phyloP scores from a whole-genome alignment of 2,329 filamentous ascomycete genomes.

The Helminthosporium solani region DNA sequence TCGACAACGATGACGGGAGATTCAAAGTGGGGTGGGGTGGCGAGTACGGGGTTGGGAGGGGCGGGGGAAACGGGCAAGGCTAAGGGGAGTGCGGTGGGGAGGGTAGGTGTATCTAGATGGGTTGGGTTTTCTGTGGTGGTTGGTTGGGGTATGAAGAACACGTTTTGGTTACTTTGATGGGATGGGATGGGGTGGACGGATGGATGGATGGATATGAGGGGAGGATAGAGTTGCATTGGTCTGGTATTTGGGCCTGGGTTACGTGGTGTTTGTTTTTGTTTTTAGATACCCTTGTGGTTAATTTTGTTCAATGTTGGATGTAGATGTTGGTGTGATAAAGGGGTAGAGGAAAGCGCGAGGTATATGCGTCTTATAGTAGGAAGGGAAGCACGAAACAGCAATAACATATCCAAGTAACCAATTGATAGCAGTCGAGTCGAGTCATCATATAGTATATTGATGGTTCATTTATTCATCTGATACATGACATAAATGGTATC shows the following conservation, averaged over 20 bases:
- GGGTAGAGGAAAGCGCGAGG: no score
- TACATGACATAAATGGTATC: conserved; percentile 20
- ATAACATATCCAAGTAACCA: no score
- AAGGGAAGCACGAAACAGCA: no score
- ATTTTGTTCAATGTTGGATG: no score
- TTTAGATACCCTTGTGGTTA: neutral
- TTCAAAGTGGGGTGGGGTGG: neutral
- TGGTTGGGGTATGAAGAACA: neutral
- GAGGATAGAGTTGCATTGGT: neutral
- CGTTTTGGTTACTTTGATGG: neutral
- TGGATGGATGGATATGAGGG: neutral
- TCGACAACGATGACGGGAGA: no score
- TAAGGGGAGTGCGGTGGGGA: neutral
- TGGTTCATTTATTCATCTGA: neutral
- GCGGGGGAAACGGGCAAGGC: neutral
- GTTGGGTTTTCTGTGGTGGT: neutral
- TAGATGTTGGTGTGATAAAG: no score
- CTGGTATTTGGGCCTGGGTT: neutral
- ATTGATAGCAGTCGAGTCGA: no score
- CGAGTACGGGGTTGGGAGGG: neutral
- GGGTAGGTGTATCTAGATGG: neutral
- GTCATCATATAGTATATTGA: no score
- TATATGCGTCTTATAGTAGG: no score
- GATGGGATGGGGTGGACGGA: neutral
- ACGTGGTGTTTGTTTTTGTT: neutral